A percentile compares a stretch with the other conserved stretches of the same genome.
Evolutionary conservation across 257 asterid genomes (phyloP).

Genomic region (Solanum megistacrolobum): DNA sequence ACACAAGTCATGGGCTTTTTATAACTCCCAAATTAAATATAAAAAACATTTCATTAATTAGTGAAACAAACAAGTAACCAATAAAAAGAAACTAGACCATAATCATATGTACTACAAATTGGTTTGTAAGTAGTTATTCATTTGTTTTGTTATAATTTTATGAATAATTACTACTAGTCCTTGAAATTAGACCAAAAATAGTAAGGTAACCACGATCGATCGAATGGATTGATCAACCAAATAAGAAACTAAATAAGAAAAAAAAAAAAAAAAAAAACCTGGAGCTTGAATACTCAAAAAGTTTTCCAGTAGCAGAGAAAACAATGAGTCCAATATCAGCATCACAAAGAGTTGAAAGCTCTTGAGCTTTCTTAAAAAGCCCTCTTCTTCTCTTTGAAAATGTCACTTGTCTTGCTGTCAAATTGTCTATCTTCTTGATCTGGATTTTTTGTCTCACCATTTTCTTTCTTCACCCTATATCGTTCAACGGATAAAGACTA

Average conservation of each 20-base stretch:
- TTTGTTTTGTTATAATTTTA: background rate
- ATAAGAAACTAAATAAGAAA: no score
- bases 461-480: background rate
- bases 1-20: background rate
- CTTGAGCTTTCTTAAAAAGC: conserved; percentile 80
- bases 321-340: conserved; percentile 76
- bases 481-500: background rate
- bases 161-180: background rate
- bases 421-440: conserved; percentile 74
- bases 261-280: conserved; percentile 22
- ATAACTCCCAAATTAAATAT: background rate
- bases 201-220: background rate
- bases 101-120: background rate
- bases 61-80: background rate
- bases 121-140: background rate
- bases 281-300: conserved; percentile 50
- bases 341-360: conserved; percentile 73
- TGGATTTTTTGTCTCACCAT: conserved; percentile 78
- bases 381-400: conserved; percentile 85
- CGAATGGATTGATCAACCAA: background rate
- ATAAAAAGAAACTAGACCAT: background rate
- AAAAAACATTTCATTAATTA: background rate
- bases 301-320: conserved; percentile 73
- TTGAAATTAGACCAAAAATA: background rate
- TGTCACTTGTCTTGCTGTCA: conserved; percentile 70